Evolutionary conservation across 805 yeast species (phyloP), one percentile per base, ranked within the genome.

Genomic region (Kuraishia floccosa): DNA sequence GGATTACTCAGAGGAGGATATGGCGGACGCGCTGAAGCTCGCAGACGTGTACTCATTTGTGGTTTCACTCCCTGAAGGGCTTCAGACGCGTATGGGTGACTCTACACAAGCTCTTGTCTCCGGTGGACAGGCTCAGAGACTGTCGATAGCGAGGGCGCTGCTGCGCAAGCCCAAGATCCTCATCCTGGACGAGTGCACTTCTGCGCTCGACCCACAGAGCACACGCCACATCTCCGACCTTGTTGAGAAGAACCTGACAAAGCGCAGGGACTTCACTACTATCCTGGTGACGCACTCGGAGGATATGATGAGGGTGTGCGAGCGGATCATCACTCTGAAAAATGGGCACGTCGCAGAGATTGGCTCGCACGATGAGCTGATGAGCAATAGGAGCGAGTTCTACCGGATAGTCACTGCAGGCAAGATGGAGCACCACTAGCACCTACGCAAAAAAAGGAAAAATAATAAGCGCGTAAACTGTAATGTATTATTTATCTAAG

Each of bases 91-190:
- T 10, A 56, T 89, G 16, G 79, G 76, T 2, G 68, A 63, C 12
- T 47, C 61, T 3, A 45, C 54, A 7, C 51, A 58, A 10, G 39
- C 60, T 1, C 41, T 71, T 26, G 51, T 89, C 2, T 86, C 96
- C 1, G 94, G 94, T 17, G 98, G 98, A 2, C 97, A 91, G 50
- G 63, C 79, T 6, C 97, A 91, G 49, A 57, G 96, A 34, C 49
- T 91, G 2, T 76, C 91, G 0, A 72, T 91, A 31, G 94, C 89
- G 0, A 63, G 97, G 30, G 91, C 94, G 0, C 39, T 91, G 3
- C 35, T 87, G 4, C 55, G 87, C 23, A 58, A 64, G 14, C 91
- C 96, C 0, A 56, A 58, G 19, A 40, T 76, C 7, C 60, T 76
- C n/a, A 62, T 91, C 5, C 52, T 91, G 30, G 98, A 91, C 52